Conservation (phyloP, 805 yeast genomes). For the Candida rishiriensis region DNA sequence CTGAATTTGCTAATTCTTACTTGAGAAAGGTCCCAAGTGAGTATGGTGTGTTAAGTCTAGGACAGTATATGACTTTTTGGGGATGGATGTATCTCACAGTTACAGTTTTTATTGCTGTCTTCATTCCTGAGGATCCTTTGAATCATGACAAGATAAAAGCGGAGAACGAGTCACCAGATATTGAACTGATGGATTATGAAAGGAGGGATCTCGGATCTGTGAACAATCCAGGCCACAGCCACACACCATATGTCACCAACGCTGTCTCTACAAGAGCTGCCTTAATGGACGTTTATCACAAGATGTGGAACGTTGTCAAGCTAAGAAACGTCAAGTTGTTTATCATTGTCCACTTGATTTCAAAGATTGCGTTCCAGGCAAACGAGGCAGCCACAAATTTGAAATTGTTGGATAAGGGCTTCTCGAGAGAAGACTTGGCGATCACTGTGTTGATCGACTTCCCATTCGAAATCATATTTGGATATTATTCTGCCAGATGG, state of each 20-base stretch:
- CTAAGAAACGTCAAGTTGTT: slow-evolving; percentile 70
- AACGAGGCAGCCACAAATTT: slow-evolving; percentile 95
- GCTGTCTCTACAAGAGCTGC: slow-evolving; percentile 20
- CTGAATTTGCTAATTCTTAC: slow-evolving; percentile 88
- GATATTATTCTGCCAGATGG: slow-evolving; percentile 95
- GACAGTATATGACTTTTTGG: slow-evolving; percentile 73
- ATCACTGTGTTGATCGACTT: slow-evolving; percentile 90
- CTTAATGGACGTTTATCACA: slow-evolving; percentile 51
- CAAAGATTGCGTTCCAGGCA: slow-evolving; percentile 91
- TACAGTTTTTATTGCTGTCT: slow-evolving; percentile 54
- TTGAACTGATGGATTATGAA: slow-evolving; percentile 20
- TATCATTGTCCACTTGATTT: slow-evolving; percentile 66
- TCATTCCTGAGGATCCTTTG: slow-evolving; percentile 69
- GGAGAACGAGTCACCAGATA: slow-evolving; percentile 12
- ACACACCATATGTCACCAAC: slow-evolving; percentile 20
- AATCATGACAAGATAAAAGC: slow-evolving; percentile 28
- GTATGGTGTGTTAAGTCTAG: slow-evolving; percentile 64
- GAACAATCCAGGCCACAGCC: slow-evolving; percentile 15
- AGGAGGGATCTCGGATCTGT: slow-evolving; percentile 13
- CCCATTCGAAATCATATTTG: slow-evolving; percentile 93
- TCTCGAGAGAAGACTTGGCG: slow-evolving; percentile 89
- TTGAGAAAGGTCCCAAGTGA: slow-evolving; percentile 57
- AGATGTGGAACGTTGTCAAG: slow-evolving; percentile 67
- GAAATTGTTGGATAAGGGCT: slow-evolving; percentile 84
- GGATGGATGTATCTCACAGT: slow-evolving; percentile 67